These are phyloP conservation scores for Thielaviopsis punctulata DNA, from an alignment of 2,329 filamentous ascomycete species.

Conservation along the genomic window DNA sequence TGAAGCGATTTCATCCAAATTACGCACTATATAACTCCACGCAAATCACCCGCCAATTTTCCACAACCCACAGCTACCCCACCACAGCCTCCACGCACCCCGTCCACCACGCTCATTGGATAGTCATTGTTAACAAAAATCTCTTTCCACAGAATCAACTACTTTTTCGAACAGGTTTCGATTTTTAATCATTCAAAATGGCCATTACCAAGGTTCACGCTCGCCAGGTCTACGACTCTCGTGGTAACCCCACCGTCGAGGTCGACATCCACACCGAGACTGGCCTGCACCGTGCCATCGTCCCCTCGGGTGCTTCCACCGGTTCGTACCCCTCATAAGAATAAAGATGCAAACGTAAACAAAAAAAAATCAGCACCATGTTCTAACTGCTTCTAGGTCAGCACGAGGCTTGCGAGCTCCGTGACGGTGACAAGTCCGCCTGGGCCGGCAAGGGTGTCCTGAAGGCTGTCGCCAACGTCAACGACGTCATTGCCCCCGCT, in stretches of 20 bases:
- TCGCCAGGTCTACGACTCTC: constrained; percentile 96
- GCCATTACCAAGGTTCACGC: constrained; percentile 79
- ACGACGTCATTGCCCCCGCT: constrained; percentile 61
- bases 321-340: constrained; percentile 34
- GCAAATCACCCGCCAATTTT: background rate
- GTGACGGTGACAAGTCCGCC: constrained; percentile 74
- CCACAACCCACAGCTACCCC: background rate
- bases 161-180: constrained; percentile 9
- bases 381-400: constrained; percentile 38
- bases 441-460: constrained; percentile 78
- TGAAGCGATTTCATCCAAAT: background rate
- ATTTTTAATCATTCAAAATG: constrained; percentile 43
- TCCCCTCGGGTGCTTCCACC: constrained; percentile 82
- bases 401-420: constrained; percentile 82
- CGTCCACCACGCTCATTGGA: background rate
- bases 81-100: background rate
- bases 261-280: constrained; percentile 87
- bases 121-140: constrained; percentile 13
- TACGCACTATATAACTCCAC: background rate
- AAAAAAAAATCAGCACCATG: constrained; percentile 17
- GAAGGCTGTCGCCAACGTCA: constrained; percentile 77
- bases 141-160: constrained; percentile 3
- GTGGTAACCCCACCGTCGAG: constrained; percentile 93
- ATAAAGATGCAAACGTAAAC: constrained; percentile 16
- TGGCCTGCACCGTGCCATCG: constrained; percentile 84